Evolutionary conservation across 441 rosid species (phyloP).

Genomic region (Aquilaria agallochum): DNA sequence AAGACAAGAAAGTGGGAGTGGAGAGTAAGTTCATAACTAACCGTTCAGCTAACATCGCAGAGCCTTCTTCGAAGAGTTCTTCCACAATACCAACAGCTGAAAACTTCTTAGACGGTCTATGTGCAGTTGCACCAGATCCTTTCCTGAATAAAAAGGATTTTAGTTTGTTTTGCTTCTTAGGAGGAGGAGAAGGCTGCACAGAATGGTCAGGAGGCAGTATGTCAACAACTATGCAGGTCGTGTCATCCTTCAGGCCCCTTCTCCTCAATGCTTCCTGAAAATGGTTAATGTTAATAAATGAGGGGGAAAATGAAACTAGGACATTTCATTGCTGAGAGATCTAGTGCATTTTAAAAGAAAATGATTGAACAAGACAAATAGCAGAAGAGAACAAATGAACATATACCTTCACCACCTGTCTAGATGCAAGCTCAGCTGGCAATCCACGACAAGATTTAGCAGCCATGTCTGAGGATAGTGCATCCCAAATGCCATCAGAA

Average conservation of each 20-base stretch:
- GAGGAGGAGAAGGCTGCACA: conserved; percentile 31
- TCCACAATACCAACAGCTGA: conserved; percentile 72
- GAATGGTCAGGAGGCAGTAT: conserved; percentile 70
- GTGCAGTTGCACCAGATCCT: conserved; percentile 47
- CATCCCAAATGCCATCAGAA: conserved; percentile 94
- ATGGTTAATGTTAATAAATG: conserved; percentile 1
- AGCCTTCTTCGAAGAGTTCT: conserved; percentile 95
- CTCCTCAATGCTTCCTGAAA: conserved; percentile 77
- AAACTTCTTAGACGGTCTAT: conserved; percentile 56
- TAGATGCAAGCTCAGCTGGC: conserved; percentile 86
- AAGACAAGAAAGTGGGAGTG: too few species aligned
- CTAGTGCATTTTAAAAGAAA: background rate
- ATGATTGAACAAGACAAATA: background rate
- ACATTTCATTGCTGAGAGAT: background rate
- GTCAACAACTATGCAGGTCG: conserved; percentile 88
- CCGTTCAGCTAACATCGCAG: conserved; percentile 95
- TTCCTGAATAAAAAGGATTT: conserved; percentile 52
- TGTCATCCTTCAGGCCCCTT: conserved; percentile 85
- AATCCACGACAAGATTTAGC: conserved; percentile 73
- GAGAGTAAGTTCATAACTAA: conserved; percentile 18
- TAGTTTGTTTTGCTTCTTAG: conserved; percentile 58
- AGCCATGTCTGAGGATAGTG: conserved; percentile 68
- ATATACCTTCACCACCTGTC: conserved; percentile 83
- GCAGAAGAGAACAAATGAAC: conserved; percentile 5
- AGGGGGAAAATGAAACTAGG: background rate